Base-by-base conservation (phyloP, 2,329 filamentous ascomycete genomes). In the Capronia epimyces region DNA sequence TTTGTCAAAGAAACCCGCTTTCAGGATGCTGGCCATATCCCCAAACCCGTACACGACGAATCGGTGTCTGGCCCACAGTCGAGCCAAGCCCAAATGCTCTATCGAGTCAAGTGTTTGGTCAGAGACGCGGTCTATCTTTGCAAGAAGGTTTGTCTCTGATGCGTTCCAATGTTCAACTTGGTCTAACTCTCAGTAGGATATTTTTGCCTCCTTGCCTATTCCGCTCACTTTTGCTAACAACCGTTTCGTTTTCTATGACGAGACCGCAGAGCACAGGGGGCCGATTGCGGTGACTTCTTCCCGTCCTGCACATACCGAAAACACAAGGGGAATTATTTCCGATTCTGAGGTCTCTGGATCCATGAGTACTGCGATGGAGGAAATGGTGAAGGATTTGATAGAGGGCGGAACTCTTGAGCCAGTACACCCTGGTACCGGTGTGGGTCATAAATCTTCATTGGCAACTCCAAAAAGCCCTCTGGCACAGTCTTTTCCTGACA, bases 41-140 rank as follows among this genome's bases (percentile, higher is more conserved):
- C 77, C 49, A 73, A 75, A 46, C 76, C 81, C 4, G 7, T 25
- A 2, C 39, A 55, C 20, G 45, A 22, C 18, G 55, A 55, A 13
- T 21, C 36, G 21, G 18, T 9, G n/a, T 52, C 50, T 43, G 55
- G 52, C n/a, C 39, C 49, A 25, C 49, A 45, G 7, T 41, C 37
- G 50, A 73, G 75, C 0, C 79, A 82, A 49, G 71, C 79, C 27
- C 83, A 87, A 65, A 84, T 83, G 78, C 72, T 84, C n/a, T 79
- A 80, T 62, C 75, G 83, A 34, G 75, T 86, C 47, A 75, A 78
- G 48, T 80, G 83, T 53, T 73, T 86, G 25, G 69, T 86, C 6
- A 74, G 79, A 42, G 80, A 82, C 64, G 83, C 79, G 2, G 68
- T 84, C 31, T 68, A 77, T 46, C 66, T 85, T 22, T 76, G 78